Evolutionary conservation across 164 flowering plant species (phyloP), one percentile per base, ranked within the genome.

Genomic region (Magnolia kwangsiensis): DNA sequence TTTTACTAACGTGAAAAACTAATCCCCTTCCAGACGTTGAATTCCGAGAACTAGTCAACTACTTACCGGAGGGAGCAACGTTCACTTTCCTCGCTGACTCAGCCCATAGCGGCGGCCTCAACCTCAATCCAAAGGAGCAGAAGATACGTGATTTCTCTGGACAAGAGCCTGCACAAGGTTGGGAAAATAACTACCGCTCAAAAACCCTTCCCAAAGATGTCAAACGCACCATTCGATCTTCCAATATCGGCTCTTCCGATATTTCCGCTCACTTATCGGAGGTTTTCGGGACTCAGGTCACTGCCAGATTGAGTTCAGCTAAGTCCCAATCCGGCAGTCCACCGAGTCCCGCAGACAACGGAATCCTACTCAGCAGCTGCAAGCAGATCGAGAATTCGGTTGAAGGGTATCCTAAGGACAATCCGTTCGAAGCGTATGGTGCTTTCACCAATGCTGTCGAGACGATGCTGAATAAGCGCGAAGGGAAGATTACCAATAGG

Each of bases 71-170:
- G 49, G 93, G 88, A 27, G 87, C 88, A 61, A 89, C 81, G 80
- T 85, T 93, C 85, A 93, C 98, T 51, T 85, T 91, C 69, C 70
- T 93, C 18, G 90, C 98, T 4, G 96, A 93, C 74, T 93, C 98
- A 0, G 91, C 96, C 84, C 94, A 91, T 77, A 91, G 98, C 27
- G 98, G 96, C 0, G 98, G 98, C 67, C 91, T 93, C 18, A 90
- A 90, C 10, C 91, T 90, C 87, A 88, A 88, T 74, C 95, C 89
- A 79, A 91, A 88, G 50, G 92, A 91, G 78, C 95, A 93, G 77
- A 86, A 90, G 5, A 95, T 96, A 13, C 96, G 92, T 0, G 72
- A 83, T 50, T 24, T 63, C 1, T 29, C 71, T 6, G 37, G 27
- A 13, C 51, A 4, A 19, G 45, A 37, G 0, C 45, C 45, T 3